Evolutionary conservation across 106 monocot species (phyloP), one percentile per base, ranked within the genome.

Genomic region (Xerophyta viscosa): DNA sequence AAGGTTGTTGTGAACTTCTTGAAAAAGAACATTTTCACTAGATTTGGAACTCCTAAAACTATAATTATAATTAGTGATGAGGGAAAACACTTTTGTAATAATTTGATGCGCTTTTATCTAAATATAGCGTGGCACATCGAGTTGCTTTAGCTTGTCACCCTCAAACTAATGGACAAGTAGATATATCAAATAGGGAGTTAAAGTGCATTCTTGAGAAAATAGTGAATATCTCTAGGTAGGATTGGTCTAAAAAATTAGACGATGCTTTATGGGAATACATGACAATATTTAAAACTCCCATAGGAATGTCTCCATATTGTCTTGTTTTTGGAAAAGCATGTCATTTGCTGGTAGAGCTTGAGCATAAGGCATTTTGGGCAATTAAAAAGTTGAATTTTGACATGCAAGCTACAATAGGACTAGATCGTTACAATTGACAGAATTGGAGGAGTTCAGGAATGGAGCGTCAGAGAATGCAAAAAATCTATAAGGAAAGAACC

Each of bases 301-400:
- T 31, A 8, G 6, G 10, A 17, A 29, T 17, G 10, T 17, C 52
- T 12, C 12, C 27, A 5, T 52, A 27, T 29, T 6, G 52, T 4
- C 26, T 52, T 15, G 28, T 52, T 6, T 52, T 26, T 15, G 14
- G 52, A 14, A 52, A 52, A 41, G 63, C 23, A 2, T 52, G 51
- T 19, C 63, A 63, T 31, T 9, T 63, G 6, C 50, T 19, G 4
- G 26, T 63, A 11, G 63, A 63, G 27, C 20, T 63, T 15, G 63
- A 63, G 26, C 63, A 63, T 51, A 18, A 24, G 15, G 50, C 48
- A 12, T 50, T 49, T 21, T 62, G 48, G 48, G 62, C 50, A 19
- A 33, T 49, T 19, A 48, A 47, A 14, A 2, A 31, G n/a, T 37
- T 62, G 3, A 62, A 62, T 30, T 36, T 49, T 29, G 29, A 31